These are phyloP conservation scores for Linnemannia hyalina DNA, from an alignment of 192 early-diverging fungal species.

Conservation along the genomic window DNA sequence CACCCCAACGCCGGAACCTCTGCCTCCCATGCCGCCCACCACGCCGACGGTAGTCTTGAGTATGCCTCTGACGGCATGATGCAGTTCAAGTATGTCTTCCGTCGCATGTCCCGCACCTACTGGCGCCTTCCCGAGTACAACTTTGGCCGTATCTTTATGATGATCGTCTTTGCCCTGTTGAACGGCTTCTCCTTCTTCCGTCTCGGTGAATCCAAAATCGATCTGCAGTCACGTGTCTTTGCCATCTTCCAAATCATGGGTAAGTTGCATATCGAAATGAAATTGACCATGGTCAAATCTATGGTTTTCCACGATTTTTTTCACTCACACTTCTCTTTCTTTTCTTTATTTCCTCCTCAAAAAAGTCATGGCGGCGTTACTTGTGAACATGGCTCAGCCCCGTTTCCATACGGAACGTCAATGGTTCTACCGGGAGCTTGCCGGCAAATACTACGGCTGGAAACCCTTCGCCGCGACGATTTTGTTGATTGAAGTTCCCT, in stretches of 20 bases:
- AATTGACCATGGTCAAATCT: not conserved
- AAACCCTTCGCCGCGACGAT: constrained; percentile 73
- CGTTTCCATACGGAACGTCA: constrained; percentile 75
- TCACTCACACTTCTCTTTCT: not conserved
- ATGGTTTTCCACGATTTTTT: not conserved
- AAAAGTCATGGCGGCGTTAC: constrained; percentile 69
- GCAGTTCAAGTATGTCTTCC: constrained; percentile 73
- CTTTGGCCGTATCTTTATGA: constrained; percentile 72
- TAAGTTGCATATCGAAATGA: not conserved
- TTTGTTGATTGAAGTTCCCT: constrained; percentile 79
- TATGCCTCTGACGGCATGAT: constrained; percentile 60
- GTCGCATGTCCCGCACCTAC: constrained; percentile 75
- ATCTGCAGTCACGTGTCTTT: constrained; percentile 77
- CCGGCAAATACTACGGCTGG: constrained; percentile 78
- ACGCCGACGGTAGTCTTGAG: constrained; percentile 52
- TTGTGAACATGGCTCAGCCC: constrained; percentile 80
- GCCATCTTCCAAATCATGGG: constrained; percentile 75
- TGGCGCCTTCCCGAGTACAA: constrained; percentile 85
- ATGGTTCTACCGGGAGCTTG: constrained; percentile 76
- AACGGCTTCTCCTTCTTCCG: constrained; percentile 85
- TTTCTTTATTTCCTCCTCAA: not conserved
- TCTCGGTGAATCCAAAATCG: constrained; percentile 63
- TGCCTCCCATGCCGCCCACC: constrained; percentile 5
- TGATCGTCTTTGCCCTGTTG: constrained; percentile 71
- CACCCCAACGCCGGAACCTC: not conserved